Base-by-base conservation (phyloP, 805 yeast species). In the Wickerhamiella nectarea region DNA sequence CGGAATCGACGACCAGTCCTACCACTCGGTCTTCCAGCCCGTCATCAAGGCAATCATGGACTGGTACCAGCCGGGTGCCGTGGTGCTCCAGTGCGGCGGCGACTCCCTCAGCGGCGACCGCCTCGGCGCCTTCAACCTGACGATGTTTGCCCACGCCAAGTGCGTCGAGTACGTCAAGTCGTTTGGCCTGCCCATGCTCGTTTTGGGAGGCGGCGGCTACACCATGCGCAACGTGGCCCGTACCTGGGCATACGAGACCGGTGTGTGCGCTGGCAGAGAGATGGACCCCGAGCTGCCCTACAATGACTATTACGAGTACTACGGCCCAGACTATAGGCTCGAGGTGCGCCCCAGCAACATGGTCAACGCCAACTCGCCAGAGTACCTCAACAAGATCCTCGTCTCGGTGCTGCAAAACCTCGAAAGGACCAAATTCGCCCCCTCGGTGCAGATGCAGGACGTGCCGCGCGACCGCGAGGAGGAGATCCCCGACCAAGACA, bases 171-270 rank as follows among this genome's bases (percentile, higher is more conserved):
- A 71, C 59, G 78, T 87, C 51, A 85, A 85, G 62, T 75, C 86
- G 34, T 87, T 87, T 63, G 93, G 93, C 12, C 64, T 87, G 29
- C 97, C 97, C 8, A 75, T 85, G 73, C 66, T 89, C 51, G 94
- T 87, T 5, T 66, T 89, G 10, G 98, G 98, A 18, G 98, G 98
- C 42, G 98, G 98, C 48, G 98, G 98, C 15, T 89, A 89, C 62
- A 91, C 98, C 2, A 94, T 94, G 58, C 71, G 96, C 56, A 89
- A 89, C 57, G 98, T 89, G 11, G 80, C 93, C 33, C 70, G 97
- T 52, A 71, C 93, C 25, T 89, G 98, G 98, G 80, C 95, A 54
- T 86, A 80, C 60, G 98, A 89, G 62, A 89, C 97, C 1, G 78
- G 87, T 31, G 68, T 83, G 20, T 64, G 82, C 53, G 81, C 78